These are phyloP conservation scores for Limonium bicolor DNA, from an alignment of 148 eudicot species.

Conservation along the genomic window DNA sequence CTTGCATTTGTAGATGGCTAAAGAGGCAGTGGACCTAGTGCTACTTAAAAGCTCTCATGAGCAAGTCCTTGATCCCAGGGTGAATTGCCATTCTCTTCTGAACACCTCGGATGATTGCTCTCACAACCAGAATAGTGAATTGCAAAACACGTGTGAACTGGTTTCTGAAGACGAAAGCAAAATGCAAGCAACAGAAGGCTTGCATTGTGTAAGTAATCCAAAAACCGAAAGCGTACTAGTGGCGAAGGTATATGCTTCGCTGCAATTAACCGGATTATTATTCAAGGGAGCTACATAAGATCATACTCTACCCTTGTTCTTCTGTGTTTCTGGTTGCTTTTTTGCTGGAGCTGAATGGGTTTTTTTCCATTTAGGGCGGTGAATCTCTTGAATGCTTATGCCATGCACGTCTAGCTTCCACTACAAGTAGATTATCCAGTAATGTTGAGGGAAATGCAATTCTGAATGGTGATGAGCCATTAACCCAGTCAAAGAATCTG, in stretches of 20 bases:
- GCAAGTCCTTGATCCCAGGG: constrained; percentile 23
- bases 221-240: constrained; percentile 10
- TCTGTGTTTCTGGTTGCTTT: not conserved
- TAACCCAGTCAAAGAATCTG: constrained; percentile 16
- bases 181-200: constrained; percentile 23
- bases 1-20: constrained; percentile 19
- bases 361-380: constrained; percentile 20
- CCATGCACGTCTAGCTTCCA: constrained; percentile 10
- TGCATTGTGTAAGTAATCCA: constrained; percentile 16
- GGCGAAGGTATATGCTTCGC: constrained; percentile 19
- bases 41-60: constrained; percentile 13
- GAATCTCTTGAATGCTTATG: constrained; percentile 19
- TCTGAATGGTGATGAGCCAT: constrained; percentile 25
- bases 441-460: constrained; percentile 15
- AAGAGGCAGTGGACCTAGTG: constrained; percentile 12
- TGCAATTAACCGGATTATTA: not conserved
- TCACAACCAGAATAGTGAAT: constrained; percentile 28
- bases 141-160: constrained; percentile 36
- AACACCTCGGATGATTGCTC: constrained; percentile 29
- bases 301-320: not conserved
- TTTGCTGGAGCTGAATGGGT: not conserved
- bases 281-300: too few relatives aligned
- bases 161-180: constrained; percentile 26
- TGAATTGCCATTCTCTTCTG: constrained; percentile 15
- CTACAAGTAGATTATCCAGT: constrained; percentile 13